Evolutionary conservation across 345 rosid species (phyloP).

Genomic region (Draba incana): DNA sequence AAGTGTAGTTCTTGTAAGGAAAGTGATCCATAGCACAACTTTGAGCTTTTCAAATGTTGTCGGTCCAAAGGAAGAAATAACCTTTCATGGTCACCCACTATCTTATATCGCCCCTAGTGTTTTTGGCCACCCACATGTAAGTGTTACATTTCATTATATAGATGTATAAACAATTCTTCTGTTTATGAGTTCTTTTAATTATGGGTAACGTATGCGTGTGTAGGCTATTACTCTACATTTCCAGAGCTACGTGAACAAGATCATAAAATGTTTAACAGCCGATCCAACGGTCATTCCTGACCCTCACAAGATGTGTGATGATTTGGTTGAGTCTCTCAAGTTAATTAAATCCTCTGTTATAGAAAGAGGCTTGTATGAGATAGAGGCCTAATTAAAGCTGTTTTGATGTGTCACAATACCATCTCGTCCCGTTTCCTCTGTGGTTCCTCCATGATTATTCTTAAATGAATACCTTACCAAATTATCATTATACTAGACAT

Average conservation of each 20-base stretch:
- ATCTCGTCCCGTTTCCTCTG: background rate
- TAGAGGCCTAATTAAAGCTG: slow-evolving; percentile 22
- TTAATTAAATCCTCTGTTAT: slow-evolving; percentile 50
- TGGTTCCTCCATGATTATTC: slow-evolving; percentile 8
- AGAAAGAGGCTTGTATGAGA: slow-evolving; percentile 40
- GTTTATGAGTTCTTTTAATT: background rate
- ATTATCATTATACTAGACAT: background rate
- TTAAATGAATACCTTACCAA: background rate
- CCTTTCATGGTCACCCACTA: slow-evolving; percentile 62
- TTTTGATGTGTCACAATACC: slow-evolving; percentile 2
- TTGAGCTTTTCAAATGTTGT: slow-evolving; percentile 55
- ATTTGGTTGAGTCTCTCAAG: slow-evolving; percentile 62
- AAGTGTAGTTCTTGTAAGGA: slow-evolving; percentile 56
- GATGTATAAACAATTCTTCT: background rate
- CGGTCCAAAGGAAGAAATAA: slow-evolving; percentile 66
- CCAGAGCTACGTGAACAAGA: slow-evolving; percentile 71
- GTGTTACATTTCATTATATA: slow-evolving; percentile 16
- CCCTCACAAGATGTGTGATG: slow-evolving; percentile 66
- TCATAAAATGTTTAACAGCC: slow-evolving; percentile 60
- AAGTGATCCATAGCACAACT: slow-evolving; percentile 56
- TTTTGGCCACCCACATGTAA: slow-evolving; percentile 69
- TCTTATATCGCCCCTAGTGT: slow-evolving; percentile 65
- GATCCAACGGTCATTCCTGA: slow-evolving; percentile 70
- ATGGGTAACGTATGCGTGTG: slow-evolving; percentile 10
- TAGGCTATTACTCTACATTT: slow-evolving; percentile 83